A percentile compares a stretch with the other conserved stretches of the same genome.
Evolutionary conservation across 495 filamentous ascomycete genomes (phyloP).

Genomic region (Tuber brumale): DNA sequence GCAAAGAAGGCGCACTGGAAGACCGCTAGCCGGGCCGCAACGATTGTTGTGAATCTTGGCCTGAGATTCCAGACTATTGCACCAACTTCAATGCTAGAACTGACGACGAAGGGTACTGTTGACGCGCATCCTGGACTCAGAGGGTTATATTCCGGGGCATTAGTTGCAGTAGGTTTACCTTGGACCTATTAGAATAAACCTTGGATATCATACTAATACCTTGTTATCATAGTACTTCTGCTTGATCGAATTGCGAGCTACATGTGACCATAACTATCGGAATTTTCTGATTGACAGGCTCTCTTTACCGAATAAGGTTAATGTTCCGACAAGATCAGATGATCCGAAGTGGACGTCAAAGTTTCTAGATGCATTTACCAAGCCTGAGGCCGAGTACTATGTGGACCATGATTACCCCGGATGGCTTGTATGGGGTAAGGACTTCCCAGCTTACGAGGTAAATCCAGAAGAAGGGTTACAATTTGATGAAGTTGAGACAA

Average conservation of each 20-base stretch:
- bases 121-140: slow-evolving; percentile 84
- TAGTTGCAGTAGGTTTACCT: slow-evolving; percentile 51
- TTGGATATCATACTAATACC: slow-evolving; percentile 3
- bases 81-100: slow-evolving; percentile 68
- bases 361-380: slow-evolving; percentile 70
- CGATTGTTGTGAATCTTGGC: slow-evolving; percentile 80
- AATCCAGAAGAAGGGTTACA: slow-evolving; percentile 61
- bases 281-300: slow-evolving; percentile 76
- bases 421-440: slow-evolving; percentile 93
- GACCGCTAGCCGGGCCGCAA: slow-evolving; percentile 77
- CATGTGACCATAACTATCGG: slow-evolving; percentile 76
- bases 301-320: slow-evolving; percentile 64
- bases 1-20: slow-evolving; percentile 87
- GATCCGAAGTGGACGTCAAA: slow-evolving; percentile 71
- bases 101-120: slow-evolving; percentile 77
- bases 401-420: slow-evolving; percentile 88
- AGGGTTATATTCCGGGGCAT: slow-evolving; percentile 68
- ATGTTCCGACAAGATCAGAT: slow-evolving; percentile 61
- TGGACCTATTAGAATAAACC: neutral
- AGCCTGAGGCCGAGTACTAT: slow-evolving; percentile 69
- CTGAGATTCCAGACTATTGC: slow-evolving; percentile 84
- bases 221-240: slow-evolving; percentile 54
- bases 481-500: slow-evolving; percentile 76
- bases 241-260: slow-evolving; percentile 74
- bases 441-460: slow-evolving; percentile 68